Conservation (phyloP, 306 rosid species). For the Amphicarpaea edgeworthii region DNA sequence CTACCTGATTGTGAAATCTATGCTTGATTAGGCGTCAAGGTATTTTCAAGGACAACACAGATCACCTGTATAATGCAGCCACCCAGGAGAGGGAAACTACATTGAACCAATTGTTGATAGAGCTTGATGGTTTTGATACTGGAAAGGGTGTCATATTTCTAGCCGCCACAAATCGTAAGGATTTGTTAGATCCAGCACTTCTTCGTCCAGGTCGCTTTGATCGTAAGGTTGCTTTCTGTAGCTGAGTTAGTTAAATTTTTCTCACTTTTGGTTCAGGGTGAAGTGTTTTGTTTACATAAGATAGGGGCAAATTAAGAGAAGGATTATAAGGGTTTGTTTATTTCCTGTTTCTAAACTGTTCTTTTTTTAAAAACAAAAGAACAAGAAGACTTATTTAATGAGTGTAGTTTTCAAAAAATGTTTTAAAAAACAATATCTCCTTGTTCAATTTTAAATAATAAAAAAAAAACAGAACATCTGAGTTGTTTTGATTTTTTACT, state of each 20-base stretch:
- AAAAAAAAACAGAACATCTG: background rate
- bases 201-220: conserved; percentile 99
- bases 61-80: conserved; percentile 87
- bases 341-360: background rate
- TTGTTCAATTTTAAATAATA: background rate
- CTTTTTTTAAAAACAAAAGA: background rate
- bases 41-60: conserved; percentile 81
- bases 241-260: conserved; percentile 39
- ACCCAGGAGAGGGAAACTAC: conserved; percentile 99
- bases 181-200: conserved; percentile 97
- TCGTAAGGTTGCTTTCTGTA: conserved; percentile 84
- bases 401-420: background rate
- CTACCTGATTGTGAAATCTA: conserved; percentile 46
- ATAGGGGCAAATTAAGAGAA: conserved; percentile 32
- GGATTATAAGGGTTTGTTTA: background rate
- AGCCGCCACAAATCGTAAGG: conserved; percentile 97
- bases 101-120: conserved; percentile 91
- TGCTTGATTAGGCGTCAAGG: conserved; percentile 90
- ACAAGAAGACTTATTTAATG: background rate
- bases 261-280: conserved; percentile 36
- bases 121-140: conserved; percentile 99
- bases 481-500: conserved; percentile 1
- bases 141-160: conserved; percentile 99
- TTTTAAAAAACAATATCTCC: background rate
- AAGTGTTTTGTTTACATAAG: conserved; percentile 23